Conservation (phyloP, 305 asterid species). For the Plantago rigida region DNA sequence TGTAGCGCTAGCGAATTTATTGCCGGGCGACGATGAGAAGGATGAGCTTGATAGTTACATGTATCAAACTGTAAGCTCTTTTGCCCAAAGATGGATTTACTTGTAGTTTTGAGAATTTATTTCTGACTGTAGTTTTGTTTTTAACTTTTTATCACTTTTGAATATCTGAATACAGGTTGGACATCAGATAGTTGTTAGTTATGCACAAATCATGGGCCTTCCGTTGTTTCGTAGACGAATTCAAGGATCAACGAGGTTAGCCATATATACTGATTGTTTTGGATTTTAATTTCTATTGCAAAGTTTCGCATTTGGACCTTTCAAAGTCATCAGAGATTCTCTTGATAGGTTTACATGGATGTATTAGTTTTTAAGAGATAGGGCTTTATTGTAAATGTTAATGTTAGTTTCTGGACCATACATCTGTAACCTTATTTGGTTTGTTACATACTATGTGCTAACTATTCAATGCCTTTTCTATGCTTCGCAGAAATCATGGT, state of each 20-base stretch:
- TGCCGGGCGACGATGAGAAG: slow-evolving; percentile 68
- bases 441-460: not conserved
- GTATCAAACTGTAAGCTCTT: slow-evolving; percentile 81
- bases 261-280: slow-evolving; percentile 7
- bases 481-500: slow-evolving; percentile 49
- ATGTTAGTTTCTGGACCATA: too few species aligned
- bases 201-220: slow-evolving; percentile 77
- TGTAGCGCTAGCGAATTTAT: slow-evolving; percentile 82
- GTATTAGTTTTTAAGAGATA: too few species aligned
- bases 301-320: not conserved
- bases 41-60: slow-evolving; percentile 93
- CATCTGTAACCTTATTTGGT: not conserved
- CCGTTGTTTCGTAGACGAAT: slow-evolving; percentile 85
- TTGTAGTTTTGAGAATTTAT: not conserved
- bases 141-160: slow-evolving; percentile 1
- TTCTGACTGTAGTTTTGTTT: slow-evolving; percentile 5
- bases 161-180: slow-evolving; percentile 50
- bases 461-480: slow-evolving; percentile 16
- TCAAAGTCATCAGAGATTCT: not conserved
- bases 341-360: too few species aligned
- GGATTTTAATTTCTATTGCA: too few species aligned
- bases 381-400: too few species aligned
- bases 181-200: slow-evolving; percentile 72
- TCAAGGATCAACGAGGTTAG: slow-evolving; percentile 80
- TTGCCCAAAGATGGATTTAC: not conserved